These are phyloP conservation scores for Aspergillus neoniger DNA, from an alignment of 2,329 filamentous ascomycete genomes.

Conservation along the genomic window DNA sequence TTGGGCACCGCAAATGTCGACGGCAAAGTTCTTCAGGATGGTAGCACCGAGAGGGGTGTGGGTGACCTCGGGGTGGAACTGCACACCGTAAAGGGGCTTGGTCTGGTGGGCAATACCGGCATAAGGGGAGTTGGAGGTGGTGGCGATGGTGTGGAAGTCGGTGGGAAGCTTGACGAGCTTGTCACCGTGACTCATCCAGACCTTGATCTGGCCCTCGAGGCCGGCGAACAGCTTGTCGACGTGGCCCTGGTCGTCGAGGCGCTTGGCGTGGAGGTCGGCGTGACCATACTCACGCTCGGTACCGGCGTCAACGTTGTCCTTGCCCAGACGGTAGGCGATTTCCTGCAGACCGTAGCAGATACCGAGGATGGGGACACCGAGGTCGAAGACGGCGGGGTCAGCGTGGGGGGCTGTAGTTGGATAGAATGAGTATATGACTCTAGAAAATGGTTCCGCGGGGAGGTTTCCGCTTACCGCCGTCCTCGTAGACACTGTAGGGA, in stretches of 20 bases:
- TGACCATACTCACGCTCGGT: constrained; percentile 72
- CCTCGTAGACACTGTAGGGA: constrained; percentile 77
- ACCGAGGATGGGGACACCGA: constrained; percentile 62
- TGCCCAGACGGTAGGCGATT: constrained; percentile 69
- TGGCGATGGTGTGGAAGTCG: constrained; percentile 72
- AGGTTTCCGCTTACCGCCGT: constrained; percentile 44
- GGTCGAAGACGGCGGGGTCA: constrained; percentile 78
- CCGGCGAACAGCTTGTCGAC: constrained; percentile 79
- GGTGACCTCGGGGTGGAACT: constrained; percentile 87
- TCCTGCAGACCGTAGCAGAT: constrained; percentile 70
- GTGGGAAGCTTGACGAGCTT: constrained; percentile 76
- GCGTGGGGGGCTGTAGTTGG: constrained; percentile 66
- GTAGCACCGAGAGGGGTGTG: constrained; percentile 56
- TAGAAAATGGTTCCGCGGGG: not conserved
- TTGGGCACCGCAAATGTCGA: constrained; percentile 75
- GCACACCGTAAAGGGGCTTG: constrained; percentile 72
- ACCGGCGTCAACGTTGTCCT: constrained; percentile 68
- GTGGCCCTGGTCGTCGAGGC: constrained; percentile 55
- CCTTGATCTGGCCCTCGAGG: constrained; percentile 68
- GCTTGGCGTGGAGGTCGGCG: constrained; percentile 64
- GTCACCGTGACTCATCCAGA: constrained; percentile 89
- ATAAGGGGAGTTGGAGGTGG: constrained; percentile 72
- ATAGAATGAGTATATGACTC: not conserved
- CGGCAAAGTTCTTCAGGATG: constrained; percentile 78
- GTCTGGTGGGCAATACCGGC: constrained; percentile 67